Percentiles rank a stretch among this genome's conserved stretches.
Evolutionary conservation across 2,329 filamentous ascomycete genomes (phyloP).

Genomic region (Teratosphaeriaceae sp.): DNA sequence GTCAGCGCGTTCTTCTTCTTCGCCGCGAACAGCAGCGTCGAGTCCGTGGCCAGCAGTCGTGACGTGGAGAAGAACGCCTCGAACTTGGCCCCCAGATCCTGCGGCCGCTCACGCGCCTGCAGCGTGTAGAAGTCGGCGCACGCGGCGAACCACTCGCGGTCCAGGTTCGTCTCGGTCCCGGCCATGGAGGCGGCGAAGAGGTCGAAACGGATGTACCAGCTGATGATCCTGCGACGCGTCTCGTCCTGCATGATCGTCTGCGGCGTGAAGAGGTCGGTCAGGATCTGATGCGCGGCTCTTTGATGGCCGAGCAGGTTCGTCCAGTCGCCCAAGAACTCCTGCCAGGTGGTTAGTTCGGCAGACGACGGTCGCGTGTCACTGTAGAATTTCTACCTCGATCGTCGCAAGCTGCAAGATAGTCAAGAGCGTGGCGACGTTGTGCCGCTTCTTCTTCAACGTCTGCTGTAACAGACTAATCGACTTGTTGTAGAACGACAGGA

Average conservation of each 20-base stretch:
- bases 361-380: neutral
- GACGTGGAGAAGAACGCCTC: conserved; percentile 56
- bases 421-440: conserved; percentile 67
- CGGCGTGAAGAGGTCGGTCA: conserved; percentile 71
- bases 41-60: conserved; percentile 70
- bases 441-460: conserved; percentile 63
- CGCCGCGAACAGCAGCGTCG: conserved; percentile 69
- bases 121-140: conserved; percentile 57
- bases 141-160: conserved; percentile 69
- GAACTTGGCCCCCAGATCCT: conserved; percentile 58
- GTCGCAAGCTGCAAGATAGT: conserved; percentile 89
- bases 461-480: conserved; percentile 71
- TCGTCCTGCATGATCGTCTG: conserved; percentile 65
- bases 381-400: conserved; percentile 63
- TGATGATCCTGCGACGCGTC: conserved; percentile 64
- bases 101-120: conserved; percentile 53
- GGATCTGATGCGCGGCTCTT: conserved; percentile 75
- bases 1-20: conserved; percentile 59
- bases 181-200: conserved; percentile 77
- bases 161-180: conserved; percentile 65
- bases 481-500: conserved; percentile 84
- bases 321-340: conserved; percentile 97
- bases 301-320: conserved; percentile 89
- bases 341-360: conserved; percentile 9
- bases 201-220: conserved; percentile 91